A percentile compares a stretch with the other conserved stretches of the same genome.
phyloP scores from a whole-genome alignment of 2,329 filamentous ascomycete genomes.

The Pestalotiopsis sp. region DNA sequence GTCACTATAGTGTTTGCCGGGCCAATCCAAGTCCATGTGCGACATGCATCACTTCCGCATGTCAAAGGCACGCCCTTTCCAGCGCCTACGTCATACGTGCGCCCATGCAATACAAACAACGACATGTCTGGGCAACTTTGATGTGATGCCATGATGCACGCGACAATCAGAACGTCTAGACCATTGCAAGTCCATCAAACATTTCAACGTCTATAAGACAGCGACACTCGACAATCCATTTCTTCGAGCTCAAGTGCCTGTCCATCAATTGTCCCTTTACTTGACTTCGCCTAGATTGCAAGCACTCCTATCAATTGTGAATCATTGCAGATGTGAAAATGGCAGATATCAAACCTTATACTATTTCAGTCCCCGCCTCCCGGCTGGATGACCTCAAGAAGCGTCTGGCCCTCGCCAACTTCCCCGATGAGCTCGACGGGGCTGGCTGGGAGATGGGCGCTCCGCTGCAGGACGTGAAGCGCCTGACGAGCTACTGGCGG shows the following conservation, averaged over 20 bases:
- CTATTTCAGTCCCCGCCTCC: slow-evolving; percentile 34
- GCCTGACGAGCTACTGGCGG: slow-evolving; percentile 36
- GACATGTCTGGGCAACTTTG: not conserved
- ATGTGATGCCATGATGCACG: not conserved
- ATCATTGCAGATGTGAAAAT: slow-evolving; percentile 16
- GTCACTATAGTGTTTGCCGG: not conserved
- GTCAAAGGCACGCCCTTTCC: not conserved
- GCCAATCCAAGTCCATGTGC: not conserved
- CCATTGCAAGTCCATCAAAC: not conserved
- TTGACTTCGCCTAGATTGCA: not conserved
- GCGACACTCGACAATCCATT: not conserved
- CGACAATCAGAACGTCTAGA: not conserved
- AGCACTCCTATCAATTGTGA: not conserved
- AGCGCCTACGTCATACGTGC: not conserved
- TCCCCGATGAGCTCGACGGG: slow-evolving; percentile 41
- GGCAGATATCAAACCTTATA: slow-evolving; percentile 35
- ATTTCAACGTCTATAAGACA: not conserved
- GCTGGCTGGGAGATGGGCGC: slow-evolving; percentile 41
- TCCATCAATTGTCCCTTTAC: not conserved
- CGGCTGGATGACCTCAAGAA: slow-evolving; percentile 34
- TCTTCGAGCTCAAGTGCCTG: not conserved
- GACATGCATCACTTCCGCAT: not conserved
- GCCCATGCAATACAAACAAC: not conserved
- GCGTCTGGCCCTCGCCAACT: slow-evolving; percentile 35
- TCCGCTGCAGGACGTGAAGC: slow-evolving; percentile 37